These are phyloP conservation scores for Xylaria sp. DNA, from an alignment of 2,329 filamentous ascomycete genomes.

Conservation along the genomic window DNA sequence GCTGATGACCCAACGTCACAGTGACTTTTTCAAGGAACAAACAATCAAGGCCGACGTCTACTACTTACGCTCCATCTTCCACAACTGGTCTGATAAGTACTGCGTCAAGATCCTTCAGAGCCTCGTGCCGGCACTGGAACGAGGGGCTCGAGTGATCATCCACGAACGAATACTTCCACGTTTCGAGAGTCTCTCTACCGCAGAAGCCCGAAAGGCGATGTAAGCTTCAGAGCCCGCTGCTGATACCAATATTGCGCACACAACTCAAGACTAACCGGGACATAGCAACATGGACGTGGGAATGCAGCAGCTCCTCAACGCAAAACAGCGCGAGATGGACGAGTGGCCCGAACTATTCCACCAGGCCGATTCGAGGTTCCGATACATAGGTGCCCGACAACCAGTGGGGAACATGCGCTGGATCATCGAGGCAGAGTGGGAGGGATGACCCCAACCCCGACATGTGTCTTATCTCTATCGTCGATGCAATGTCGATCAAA, in stretches of 20 bases:
- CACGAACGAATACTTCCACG: conserved; percentile 21
- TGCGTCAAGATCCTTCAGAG: conserved; percentile 28
- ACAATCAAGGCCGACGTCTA: conserved; percentile 21
- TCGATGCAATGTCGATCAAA: background rate
- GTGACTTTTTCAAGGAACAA: conserved; percentile 24
- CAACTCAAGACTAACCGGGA: background rate
- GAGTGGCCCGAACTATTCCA: conserved; percentile 24
- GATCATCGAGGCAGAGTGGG: conserved; percentile 27
- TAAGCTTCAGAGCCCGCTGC: conserved; percentile 5
- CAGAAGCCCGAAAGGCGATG: conserved; percentile 23
- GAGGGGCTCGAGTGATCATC: conserved; percentile 20
- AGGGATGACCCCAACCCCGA: conserved; percentile 2
- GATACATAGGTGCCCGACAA: conserved; percentile 19
- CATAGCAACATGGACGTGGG: conserved; percentile 20
- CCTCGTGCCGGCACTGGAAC: conserved; percentile 26
- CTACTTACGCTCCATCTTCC: conserved; percentile 30
- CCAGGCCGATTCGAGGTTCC: conserved; percentile 18
- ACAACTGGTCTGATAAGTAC: conserved; percentile 32
- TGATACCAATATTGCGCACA: background rate
- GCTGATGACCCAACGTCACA: conserved; percentile 1
- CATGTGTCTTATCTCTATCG: no score
- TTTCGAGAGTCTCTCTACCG: conserved; percentile 11
- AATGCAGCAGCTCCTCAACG: conserved; percentile 25
- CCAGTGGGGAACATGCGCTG: conserved; percentile 19
- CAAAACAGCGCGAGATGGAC: conserved; percentile 21